phyloP scores from a whole-genome alignment of 2,329 filamentous ascomycete genomes.

The Fusarium metavorans region DNA sequence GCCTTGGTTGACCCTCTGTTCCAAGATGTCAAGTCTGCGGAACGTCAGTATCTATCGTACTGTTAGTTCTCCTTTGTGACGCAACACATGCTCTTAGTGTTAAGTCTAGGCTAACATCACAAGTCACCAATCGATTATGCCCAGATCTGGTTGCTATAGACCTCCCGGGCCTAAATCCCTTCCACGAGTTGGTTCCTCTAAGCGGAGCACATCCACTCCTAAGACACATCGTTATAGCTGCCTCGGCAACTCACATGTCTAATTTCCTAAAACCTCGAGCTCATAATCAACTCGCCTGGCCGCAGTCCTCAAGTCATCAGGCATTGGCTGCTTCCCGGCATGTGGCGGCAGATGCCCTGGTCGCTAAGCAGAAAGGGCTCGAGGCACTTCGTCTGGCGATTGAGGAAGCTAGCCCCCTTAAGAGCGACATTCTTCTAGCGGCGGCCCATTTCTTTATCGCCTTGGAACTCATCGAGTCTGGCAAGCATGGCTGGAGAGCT shows the following conservation, averaged over 20 bases:
- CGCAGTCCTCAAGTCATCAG: not conserved
- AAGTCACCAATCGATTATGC: constrained; percentile 8
- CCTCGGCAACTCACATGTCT: constrained; percentile 14
- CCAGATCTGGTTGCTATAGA: constrained; percentile 11
- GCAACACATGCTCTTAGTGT: too few species aligned
- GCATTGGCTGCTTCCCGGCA: not conserved
- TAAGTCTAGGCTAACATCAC: not conserved
- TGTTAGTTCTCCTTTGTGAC: constrained; percentile 50
- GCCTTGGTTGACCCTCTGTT: not conserved
- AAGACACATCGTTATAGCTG: constrained; percentile 3
- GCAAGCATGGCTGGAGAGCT: constrained; percentile 14
- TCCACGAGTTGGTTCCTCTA: not conserved
- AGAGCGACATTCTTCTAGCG: not conserved
- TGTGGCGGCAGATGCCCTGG: constrained; percentile 1
- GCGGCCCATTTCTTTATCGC: constrained; percentile 5
- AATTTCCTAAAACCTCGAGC: not conserved
- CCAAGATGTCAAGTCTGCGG: not conserved
- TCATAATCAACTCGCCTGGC: not conserved
- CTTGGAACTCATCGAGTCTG: constrained; percentile 13
- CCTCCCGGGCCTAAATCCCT: constrained; percentile 6
- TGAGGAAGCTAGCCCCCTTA: not conserved
- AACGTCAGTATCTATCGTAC: constrained; percentile 13
- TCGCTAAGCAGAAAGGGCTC: constrained; percentile 1
- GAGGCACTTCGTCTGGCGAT: not conserved
- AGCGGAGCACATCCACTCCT: not conserved